Conservation (phyloP, 768 basidiomycete species). For the Phaffia australis region DNA sequence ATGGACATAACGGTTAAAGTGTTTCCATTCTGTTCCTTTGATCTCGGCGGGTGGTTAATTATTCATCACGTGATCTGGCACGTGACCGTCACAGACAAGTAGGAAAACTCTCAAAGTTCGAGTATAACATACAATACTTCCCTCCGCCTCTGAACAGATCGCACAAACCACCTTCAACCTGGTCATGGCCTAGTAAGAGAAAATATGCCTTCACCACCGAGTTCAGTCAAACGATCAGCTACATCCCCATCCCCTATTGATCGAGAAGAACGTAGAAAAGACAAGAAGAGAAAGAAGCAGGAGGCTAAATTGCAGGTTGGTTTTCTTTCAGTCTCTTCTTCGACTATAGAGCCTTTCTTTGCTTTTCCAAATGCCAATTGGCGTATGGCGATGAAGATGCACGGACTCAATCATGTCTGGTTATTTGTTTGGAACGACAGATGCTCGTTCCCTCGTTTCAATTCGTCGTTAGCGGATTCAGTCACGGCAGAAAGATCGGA, state of each 20-base stretch:
- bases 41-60: too few relatives aligned
- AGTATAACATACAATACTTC: too few relatives aligned
- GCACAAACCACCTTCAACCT: too few relatives aligned
- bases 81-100: too few relatives aligned
- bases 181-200: too few relatives aligned
- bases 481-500: slow-evolving; percentile 61
- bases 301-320: slow-evolving; percentile 11
- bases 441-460: slow-evolving; percentile 45
- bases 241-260: background rate
- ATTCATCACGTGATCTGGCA: too few relatives aligned
- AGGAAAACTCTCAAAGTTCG: too few relatives aligned
- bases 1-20: too few relatives aligned
- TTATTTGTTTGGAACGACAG: background rate
- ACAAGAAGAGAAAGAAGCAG: slow-evolving; percentile 19
- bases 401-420: background rate
- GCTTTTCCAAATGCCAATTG: background rate
- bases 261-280: slow-evolving; percentile 11
- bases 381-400: slow-evolving; percentile 5
- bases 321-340: background rate
- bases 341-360: background rate
- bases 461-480: slow-evolving; percentile 70
- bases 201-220: too few relatives aligned
- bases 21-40: too few relatives aligned
- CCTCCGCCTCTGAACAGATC: too few relatives aligned
- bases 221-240: background rate